Percentiles rank a stretch among this genome's conserved stretches.
Evolutionary conservation across 306 rosid genomes (phyloP).

Genomic region (Medicago arabica): DNA sequence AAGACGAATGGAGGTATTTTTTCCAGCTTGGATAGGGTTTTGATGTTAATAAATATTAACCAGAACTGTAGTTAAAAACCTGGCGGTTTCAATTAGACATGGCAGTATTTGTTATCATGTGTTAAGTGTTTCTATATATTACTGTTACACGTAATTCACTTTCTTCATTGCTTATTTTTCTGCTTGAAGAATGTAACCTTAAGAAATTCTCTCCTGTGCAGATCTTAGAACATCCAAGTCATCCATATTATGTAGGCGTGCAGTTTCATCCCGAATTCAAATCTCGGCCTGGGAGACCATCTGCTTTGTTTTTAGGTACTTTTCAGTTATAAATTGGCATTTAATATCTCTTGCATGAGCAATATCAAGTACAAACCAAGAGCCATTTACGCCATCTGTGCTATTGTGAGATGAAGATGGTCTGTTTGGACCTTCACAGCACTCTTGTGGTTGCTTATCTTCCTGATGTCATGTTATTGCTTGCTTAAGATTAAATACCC

Average conservation of each 20-base stretch:
- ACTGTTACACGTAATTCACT: conserved; percentile 15
- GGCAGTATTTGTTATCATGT: conserved; percentile 31
- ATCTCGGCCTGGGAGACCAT: conserved; percentile 91
- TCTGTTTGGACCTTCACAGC: conserved; percentile 11
- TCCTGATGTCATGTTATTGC: conserved; percentile 11
- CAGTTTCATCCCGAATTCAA: conserved; percentile 99
- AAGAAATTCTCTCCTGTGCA: conserved; percentile 50
- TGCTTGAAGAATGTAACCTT: neutral
- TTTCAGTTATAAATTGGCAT: neutral
- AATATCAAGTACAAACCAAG: neutral
- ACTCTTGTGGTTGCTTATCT: conserved; percentile 13
- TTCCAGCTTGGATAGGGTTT: conserved; percentile 32
- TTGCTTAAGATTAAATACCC: conserved; percentile 17
- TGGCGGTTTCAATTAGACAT: conserved; percentile 30
- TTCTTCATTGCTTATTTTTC: conserved; percentile 30
- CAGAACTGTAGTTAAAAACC: conserved; percentile 35
- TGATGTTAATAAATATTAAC: conserved; percentile 29
- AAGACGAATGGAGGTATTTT: conserved; percentile 95
- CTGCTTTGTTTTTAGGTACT: conserved; percentile 87
- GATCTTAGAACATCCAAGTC: conserved; percentile 91
- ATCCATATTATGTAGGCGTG: conserved; percentile 90
- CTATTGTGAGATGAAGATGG: conserved; percentile 19
- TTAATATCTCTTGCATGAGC: neutral
- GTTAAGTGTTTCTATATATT: conserved; percentile 14
- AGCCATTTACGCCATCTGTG: conserved; percentile 23